Conservation (phyloP, 2,329 filamentous ascomycete genomes). For the Stachybotrys echinatus region DNA sequence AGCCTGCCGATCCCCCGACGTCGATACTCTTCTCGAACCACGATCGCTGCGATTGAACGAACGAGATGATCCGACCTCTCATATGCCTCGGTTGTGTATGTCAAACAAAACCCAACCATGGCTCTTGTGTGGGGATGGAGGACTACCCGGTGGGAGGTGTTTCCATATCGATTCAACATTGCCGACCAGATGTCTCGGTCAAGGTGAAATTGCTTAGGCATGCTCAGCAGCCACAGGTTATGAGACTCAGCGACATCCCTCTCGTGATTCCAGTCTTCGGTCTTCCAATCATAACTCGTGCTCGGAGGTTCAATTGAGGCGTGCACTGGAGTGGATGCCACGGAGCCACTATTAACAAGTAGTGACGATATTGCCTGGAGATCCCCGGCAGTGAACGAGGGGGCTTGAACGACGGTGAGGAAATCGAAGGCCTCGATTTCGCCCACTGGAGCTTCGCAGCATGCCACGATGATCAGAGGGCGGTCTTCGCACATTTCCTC, state of each 20-base stretch:
- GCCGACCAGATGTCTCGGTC: constrained; percentile 33
- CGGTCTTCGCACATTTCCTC: constrained; percentile 39
- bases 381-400: constrained; percentile 40
- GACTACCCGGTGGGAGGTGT: constrained; percentile 52
- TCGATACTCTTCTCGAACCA: constrained; percentile 44
- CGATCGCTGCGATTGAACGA: constrained; percentile 48
- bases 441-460: constrained; percentile 37
- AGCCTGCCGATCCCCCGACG: constrained; percentile 46
- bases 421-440: constrained; percentile 36
- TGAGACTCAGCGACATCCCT: constrained; percentile 35
- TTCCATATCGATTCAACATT: constrained; percentile 49
- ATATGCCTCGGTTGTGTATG: constrained; percentile 53
- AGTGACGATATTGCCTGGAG: constrained; percentile 46
- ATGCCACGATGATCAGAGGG: constrained; percentile 47
- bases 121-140: constrained; percentile 34
- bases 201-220: constrained; percentile 36
- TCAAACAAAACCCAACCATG: constrained; percentile 54
- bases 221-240: constrained; percentile 43
- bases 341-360: constrained; percentile 38
- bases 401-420: constrained; percentile 45
- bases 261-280: constrained; percentile 32
- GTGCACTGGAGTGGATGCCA: constrained; percentile 5
- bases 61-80: constrained; percentile 46
- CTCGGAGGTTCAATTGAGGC: neutral
- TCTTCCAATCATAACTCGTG: constrained; percentile 26